Percentiles rank a stretch among this genome's conserved stretches.
Evolutionary conservation across 495 filamentous ascomycete species (phyloP).

Genomic region (Aspergillus campestris): DNA sequence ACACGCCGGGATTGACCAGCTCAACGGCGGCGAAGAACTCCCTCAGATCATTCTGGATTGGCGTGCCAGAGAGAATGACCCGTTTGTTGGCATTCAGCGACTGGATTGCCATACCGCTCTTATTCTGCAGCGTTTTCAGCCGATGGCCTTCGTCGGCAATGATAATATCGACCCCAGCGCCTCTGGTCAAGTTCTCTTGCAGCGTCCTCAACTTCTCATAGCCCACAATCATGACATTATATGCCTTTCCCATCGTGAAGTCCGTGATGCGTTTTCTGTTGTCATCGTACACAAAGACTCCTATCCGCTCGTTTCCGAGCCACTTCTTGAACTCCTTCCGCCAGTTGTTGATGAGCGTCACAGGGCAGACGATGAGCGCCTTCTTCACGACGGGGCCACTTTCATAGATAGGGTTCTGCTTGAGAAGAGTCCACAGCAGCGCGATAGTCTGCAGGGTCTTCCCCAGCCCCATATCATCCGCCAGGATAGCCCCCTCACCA

Average conservation of each 20-base stretch:
- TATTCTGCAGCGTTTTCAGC: conserved; percentile 76
- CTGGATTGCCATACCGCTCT: conserved; percentile 67
- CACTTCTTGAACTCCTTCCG: conserved; percentile 72
- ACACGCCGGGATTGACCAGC: conserved; percentile 67
- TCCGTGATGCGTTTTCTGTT: conserved; percentile 59
- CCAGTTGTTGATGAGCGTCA: conserved; percentile 75
- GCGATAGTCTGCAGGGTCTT: conserved; percentile 77
- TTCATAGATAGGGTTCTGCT: conserved; percentile 66
- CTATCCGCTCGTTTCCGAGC: conserved; percentile 70
- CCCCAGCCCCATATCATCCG: conserved; percentile 78
- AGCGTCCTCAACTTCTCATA: conserved; percentile 71
- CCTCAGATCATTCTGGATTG: conserved; percentile 71
- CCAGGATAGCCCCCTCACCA: conserved; percentile 68
- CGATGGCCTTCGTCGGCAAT: conserved; percentile 77
- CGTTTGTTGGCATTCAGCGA: conserved; percentile 59
- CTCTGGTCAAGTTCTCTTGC: conserved; percentile 56
- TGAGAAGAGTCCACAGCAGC: conserved; percentile 70
- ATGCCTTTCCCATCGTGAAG: conserved; percentile 68
- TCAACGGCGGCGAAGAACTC: conserved; percentile 77
- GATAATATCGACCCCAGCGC: conserved; percentile 62
- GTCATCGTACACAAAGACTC: conserved; percentile 64
- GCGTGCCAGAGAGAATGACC: conserved; percentile 68
- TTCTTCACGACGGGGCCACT: conserved; percentile 61
- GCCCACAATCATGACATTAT: conserved; percentile 74
- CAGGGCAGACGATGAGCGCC: conserved; percentile 73